phyloP scores from a whole-genome alignment of 768 basidiomycete genomes.

The Lanmaoa rubissima region DNA sequence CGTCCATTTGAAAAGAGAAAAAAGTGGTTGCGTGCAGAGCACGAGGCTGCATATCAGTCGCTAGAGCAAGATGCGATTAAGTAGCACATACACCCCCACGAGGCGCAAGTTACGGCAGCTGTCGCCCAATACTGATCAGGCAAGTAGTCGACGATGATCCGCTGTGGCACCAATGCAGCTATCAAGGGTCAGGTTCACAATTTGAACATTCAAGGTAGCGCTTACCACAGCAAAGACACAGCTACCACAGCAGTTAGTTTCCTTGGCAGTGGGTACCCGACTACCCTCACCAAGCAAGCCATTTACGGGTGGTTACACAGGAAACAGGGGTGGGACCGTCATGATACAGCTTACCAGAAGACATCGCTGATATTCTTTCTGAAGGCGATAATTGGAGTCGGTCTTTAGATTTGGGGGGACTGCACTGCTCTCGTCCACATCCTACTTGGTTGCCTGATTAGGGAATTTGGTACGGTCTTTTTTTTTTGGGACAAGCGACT shows the following conservation, averaged over 20 bases:
- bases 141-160: neutral
- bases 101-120: neutral
- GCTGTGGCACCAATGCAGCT: neutral
- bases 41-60: neutral
- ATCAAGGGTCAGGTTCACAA: neutral
- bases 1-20: neutral
- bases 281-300: neutral
- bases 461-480: neutral
- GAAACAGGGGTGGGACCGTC: neutral
- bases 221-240: neutral
- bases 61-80: neutral
- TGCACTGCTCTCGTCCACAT: neutral
- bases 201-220: neutral
- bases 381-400: neutral
- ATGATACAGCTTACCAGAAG: neutral
- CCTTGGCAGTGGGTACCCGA: neutral
- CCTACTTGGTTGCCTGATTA: conserved; percentile 10
- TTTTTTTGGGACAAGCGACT: too few relatives aligned
- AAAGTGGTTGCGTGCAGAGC: neutral
- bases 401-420: neutral
- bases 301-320: neutral
- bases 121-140: neutral
- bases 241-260: neutral
- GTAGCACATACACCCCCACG: neutral
- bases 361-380: neutral